Conservation (phyloP, 345 rosid species). For the Rhizophora apiculata region DNA sequence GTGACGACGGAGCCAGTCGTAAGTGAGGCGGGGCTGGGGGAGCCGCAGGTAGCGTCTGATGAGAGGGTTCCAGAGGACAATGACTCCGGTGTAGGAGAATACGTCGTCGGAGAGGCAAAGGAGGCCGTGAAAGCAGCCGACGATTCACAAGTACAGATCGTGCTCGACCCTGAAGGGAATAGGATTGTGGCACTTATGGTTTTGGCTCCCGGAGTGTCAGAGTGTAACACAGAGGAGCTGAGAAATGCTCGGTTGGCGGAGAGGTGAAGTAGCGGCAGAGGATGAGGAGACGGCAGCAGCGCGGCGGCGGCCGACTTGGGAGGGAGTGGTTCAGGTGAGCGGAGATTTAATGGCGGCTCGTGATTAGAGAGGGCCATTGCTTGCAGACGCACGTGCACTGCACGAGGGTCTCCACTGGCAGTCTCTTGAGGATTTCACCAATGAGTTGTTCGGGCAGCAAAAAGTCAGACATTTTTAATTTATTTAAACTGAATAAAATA, state of each 20-base stretch:
- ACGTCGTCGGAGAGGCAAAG: too few species aligned
- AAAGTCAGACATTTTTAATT: conserved; percentile 1
- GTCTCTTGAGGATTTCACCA: neutral
- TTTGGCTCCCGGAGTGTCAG: neutral
- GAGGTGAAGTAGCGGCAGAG: neutral
- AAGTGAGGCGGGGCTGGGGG: too few species aligned
- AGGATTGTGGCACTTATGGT: neutral
- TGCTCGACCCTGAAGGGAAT: too few species aligned
- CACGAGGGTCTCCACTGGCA: neutral
- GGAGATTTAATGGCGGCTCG: neutral
- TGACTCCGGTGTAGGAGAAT: neutral
- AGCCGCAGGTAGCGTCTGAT: too few species aligned
- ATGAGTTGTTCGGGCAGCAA: neutral
- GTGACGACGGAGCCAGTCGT: too few species aligned
- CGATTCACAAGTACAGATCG: too few species aligned
- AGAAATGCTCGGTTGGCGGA: too few species aligned
- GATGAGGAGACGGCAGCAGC: neutral
- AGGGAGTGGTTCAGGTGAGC: too few species aligned
- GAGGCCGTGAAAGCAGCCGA: neutral
- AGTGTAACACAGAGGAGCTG: too few species aligned
- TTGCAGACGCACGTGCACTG: conserved; percentile 6
- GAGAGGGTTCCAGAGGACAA: too few species aligned
- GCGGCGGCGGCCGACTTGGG: too few species aligned
- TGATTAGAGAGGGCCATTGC: conserved; percentile 1
- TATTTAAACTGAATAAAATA: too few species aligned